Percentiles rank a stretch among this genome's conserved stretches.
Conservation (phyloP, 352 stramenopile species). For the Globisporangium emineosum region DNA sequence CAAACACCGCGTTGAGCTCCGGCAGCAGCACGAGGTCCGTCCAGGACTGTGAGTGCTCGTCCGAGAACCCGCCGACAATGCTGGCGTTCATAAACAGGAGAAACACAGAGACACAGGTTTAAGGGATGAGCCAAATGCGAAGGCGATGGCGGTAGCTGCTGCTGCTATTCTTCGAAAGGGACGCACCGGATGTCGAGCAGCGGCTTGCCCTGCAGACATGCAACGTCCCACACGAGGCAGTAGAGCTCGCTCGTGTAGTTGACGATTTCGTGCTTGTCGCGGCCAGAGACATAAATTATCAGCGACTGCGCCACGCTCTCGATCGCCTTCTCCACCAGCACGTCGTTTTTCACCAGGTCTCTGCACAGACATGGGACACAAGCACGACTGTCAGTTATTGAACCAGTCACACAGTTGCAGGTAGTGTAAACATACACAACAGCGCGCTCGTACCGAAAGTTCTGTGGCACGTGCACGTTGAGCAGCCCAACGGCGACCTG, state of each 20-base stretch:
- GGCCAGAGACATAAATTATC: slow-evolving; percentile 60
- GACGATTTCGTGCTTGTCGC: slow-evolving; percentile 54
- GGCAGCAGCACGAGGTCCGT: slow-evolving; percentile 58
- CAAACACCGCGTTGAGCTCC: slow-evolving; percentile 68
- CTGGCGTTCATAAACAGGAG: slow-evolving; percentile 16
- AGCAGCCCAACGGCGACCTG: slow-evolving; percentile 47
- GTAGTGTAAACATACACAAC: neutral
- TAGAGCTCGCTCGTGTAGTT: slow-evolving; percentile 83
- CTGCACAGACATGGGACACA: slow-evolving; percentile 14
- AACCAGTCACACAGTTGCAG: neutral
- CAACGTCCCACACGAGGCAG: slow-evolving; percentile 67
- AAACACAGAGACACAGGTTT: neutral
- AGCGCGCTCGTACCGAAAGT: slow-evolving; percentile 31
- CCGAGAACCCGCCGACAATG: slow-evolving; percentile 36
- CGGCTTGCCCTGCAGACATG: slow-evolving; percentile 47
- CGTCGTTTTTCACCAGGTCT: slow-evolving; percentile 65
- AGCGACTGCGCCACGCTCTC: slow-evolving; percentile 43
- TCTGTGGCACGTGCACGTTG: slow-evolving; percentile 52
- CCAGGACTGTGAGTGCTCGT: slow-evolving; percentile 36
- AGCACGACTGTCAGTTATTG: neutral
- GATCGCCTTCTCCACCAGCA: slow-evolving; percentile 66
- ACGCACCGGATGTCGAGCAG: slow-evolving; percentile 58
- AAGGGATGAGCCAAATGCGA: too few species aligned
- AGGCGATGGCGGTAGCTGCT: too few species aligned
- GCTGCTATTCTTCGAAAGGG: too few species aligned